phyloP scores from a whole-genome alignment of 2,329 filamentous ascomycete species.

The Malbranchea cinnamomea region DNA sequence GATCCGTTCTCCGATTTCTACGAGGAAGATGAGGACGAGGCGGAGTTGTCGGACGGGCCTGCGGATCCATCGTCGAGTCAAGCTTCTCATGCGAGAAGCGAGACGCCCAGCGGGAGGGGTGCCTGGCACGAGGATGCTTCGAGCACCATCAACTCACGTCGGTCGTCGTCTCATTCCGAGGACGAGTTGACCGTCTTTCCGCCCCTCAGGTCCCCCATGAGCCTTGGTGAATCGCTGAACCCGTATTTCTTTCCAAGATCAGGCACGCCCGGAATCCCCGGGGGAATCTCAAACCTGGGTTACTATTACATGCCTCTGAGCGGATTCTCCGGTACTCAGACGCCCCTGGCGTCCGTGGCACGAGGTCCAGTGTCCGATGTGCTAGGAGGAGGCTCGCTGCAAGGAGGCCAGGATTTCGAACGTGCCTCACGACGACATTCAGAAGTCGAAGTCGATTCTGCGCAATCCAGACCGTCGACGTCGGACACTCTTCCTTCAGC shows the following conservation, averaged over 20 bases:
- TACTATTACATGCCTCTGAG: slow-evolving; percentile 34
- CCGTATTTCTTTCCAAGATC: slow-evolving; percentile 29
- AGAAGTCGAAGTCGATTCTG: slow-evolving; percentile 20
- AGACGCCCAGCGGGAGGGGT: too few species aligned
- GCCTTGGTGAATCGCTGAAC: slow-evolving; percentile 24
- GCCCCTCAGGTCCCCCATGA: slow-evolving; percentile 21
- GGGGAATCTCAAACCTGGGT: slow-evolving; percentile 31
- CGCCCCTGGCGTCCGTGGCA: slow-evolving; percentile 32
- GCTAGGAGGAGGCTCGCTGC: slow-evolving; percentile 17
- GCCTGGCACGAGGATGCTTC: slow-evolving; percentile 7
- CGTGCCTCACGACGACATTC: slow-evolving; percentile 14
- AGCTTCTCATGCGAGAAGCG: too few species aligned
- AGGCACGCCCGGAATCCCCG: slow-evolving; percentile 33
- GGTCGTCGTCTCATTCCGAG: too few species aligned
- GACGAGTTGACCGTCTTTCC: too few species aligned
- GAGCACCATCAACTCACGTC: too few species aligned
- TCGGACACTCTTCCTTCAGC: slow-evolving; percentile 23
- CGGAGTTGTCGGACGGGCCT: slow-evolving; percentile 23
- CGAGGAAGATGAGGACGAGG: slow-evolving; percentile 51
- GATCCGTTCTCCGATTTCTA: slow-evolving; percentile 95
- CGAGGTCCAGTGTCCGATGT: slow-evolving; percentile 27
- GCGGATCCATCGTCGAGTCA: slow-evolving; percentile 16
- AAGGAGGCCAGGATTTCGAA: background rate
- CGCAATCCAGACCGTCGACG: slow-evolving; percentile 29
- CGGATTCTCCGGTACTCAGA: slow-evolving; percentile 34